phyloP scores from a whole-genome alignment of 1,139 yeast genomes.

The Zygosaccharomyces sapae region DNA sequence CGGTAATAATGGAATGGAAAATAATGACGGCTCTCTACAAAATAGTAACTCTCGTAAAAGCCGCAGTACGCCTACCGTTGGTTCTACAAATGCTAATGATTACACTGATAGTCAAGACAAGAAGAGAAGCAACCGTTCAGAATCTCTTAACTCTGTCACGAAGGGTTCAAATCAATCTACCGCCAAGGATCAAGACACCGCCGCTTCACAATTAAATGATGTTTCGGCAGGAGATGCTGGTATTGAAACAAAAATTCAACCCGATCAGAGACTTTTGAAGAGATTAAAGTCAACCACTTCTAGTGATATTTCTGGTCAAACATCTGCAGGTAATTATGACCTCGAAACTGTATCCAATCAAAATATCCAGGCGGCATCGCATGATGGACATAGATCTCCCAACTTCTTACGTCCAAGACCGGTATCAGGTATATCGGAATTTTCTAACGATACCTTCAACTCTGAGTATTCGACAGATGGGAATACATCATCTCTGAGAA shows the following conservation, averaged over 20 bases:
- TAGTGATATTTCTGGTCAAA: conserved; percentile 28
- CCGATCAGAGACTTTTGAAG: conserved; percentile 15
- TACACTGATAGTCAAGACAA: conserved; percentile 8
- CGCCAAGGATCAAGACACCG: conserved; percentile 8
- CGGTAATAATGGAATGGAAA: neutral
- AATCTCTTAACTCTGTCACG: conserved; percentile 11
- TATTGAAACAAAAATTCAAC: neutral
- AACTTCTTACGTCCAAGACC: conserved; percentile 46
- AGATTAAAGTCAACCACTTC: conserved; percentile 30
- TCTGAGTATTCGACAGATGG: conserved; percentile 39
- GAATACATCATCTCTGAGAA: conserved; percentile 27
- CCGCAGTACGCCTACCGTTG: conserved; percentile 4
- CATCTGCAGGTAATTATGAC: conserved; percentile 24
- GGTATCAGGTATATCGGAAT: conserved; percentile 56
- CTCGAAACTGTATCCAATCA: conserved; percentile 19
- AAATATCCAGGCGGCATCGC: conserved; percentile 9
- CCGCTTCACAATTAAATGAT: conserved; percentile 1
- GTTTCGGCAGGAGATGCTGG: neutral
- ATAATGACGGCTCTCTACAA: neutral
- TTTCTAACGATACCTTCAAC: conserved; percentile 52
- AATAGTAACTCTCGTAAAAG: conserved; percentile 13
- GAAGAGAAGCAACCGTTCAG: conserved; percentile 15
- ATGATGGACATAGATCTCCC: conserved; percentile 17
- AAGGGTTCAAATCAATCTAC: conserved; percentile 7
- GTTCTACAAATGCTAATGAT: conserved; percentile 4